Percentiles rank a stretch among this genome's conserved stretches.
phyloP scores from a whole-genome alignment of 805 yeast genomes.

The Candida cerambycidarum region DNA sequence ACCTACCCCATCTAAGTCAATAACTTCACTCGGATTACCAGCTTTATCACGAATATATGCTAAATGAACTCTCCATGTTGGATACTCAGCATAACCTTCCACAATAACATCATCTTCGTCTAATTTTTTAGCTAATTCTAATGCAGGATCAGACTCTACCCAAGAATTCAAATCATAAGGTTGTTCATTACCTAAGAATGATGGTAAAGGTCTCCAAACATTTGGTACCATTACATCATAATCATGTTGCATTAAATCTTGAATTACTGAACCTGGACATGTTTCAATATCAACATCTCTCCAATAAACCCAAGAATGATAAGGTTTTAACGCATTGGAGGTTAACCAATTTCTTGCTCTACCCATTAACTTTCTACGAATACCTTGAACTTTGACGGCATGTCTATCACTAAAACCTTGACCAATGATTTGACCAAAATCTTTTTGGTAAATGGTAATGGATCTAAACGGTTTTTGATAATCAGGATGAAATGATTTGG shows the following conservation, averaged over 20 bases:
- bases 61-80: slow-evolving; percentile 81
- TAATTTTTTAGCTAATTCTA: slow-evolving; percentile 60
- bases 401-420: slow-evolving; percentile 84
- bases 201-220: slow-evolving; percentile 97
- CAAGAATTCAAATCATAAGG: slow-evolving; percentile 96
- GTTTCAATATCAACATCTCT: slow-evolving; percentile 83
- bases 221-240: slow-evolving; percentile 80
- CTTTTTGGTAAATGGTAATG: slow-evolving; percentile 76
- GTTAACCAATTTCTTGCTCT: slow-evolving; percentile 85
- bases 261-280: slow-evolving; percentile 75
- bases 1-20: slow-evolving; percentile 81
- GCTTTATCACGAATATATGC: slow-evolving; percentile 65
- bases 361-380: slow-evolving; percentile 81
- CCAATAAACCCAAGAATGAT: slow-evolving; percentile 92
- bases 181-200: slow-evolving; percentile 85
- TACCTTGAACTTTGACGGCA: slow-evolving; percentile 83
- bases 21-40: slow-evolving; percentile 62
- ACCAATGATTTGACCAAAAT: slow-evolving; percentile 81
- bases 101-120: slow-evolving; percentile 84
- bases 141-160: slow-evolving; percentile 83
- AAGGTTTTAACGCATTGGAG: slow-evolving; percentile 70
- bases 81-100: slow-evolving; percentile 85
- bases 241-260: slow-evolving; percentile 66
- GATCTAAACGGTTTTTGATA: slow-evolving; percentile 72
- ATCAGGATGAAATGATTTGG: slow-evolving; percentile 54